Evolutionary conservation across 2,329 filamentous ascomycete species (phyloP).

Genomic region (Talaromyces sp.): DNA sequence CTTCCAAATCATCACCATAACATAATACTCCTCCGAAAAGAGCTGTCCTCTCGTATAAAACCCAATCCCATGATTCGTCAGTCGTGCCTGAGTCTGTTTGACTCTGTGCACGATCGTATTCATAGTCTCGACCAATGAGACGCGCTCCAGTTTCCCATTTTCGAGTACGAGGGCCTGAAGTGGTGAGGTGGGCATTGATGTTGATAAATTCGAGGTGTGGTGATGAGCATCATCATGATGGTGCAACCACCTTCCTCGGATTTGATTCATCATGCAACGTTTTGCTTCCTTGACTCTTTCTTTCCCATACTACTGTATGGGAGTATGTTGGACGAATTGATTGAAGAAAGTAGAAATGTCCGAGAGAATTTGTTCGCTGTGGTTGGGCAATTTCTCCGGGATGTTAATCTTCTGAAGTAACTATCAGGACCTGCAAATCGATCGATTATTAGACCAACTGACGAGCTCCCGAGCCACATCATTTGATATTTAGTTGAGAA

Average conservation of each 20-base stretch:
- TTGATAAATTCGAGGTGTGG: not conserved
- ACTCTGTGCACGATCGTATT: slow-evolving; percentile 34
- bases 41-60: slow-evolving; percentile 43
- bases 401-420: not conserved
- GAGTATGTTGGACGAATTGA: not conserved
- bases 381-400: not conserved
- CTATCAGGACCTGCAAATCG: not conserved
- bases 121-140: slow-evolving; percentile 43
- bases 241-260: not conserved
- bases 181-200: not conserved
- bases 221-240: not conserved
- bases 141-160: slow-evolving; percentile 36
- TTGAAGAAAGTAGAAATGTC: not conserved
- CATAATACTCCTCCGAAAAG: slow-evolving; percentile 43
- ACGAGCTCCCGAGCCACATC: not conserved
- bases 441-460: not conserved
- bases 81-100: slow-evolving; percentile 30
- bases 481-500: not conserved
- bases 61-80: slow-evolving; percentile 40
- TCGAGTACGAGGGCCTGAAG: slow-evolving; percentile 30
- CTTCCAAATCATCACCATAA: slow-evolving; percentile 41
- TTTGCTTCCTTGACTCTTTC: not conserved
- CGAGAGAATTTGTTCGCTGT: not conserved
- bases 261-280: not conserved
- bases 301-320: too few relatives aligned